Evolutionary conservation across 495 filamentous ascomycete species (phyloP).

Genomic region (Aspergillus biplanus): DNA sequence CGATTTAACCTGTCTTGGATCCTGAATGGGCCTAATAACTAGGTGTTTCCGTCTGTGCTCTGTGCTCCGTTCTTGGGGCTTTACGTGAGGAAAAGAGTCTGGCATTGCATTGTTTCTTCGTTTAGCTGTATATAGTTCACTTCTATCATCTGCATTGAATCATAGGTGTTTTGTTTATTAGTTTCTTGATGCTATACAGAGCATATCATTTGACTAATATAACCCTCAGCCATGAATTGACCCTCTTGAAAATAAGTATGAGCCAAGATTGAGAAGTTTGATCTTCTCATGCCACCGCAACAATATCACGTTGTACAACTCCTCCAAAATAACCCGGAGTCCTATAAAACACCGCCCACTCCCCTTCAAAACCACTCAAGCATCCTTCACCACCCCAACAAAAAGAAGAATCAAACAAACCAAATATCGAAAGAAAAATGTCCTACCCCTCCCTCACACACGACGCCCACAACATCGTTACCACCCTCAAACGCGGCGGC

Average conservation of each 20-base stretch:
- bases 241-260: no score
- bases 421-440: not conserved
- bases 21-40: slow-evolving; percentile 16
- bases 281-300: no score
- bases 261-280: no score
- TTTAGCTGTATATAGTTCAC: no score
- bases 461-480: slow-evolving; percentile 30
- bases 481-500: slow-evolving; percentile 27
- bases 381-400: not conserved
- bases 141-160: no score
- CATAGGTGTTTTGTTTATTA: no score
- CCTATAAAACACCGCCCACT: not conserved
- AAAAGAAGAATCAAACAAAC: not conserved
- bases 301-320: no score
- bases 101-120: no score
- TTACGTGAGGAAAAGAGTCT: not conserved
- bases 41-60: not conserved
- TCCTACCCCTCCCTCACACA: not conserved
- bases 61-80: slow-evolving; percentile 1
- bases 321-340: no score
- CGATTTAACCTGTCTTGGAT: slow-evolving; percentile 19
- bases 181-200: no score
- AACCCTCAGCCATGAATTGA: no score
- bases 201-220: no score
- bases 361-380: not conserved